Evolutionary conservation across 202 grass and related monocot species (phyloP).

Genomic region (Zoysia matrella): DNA sequence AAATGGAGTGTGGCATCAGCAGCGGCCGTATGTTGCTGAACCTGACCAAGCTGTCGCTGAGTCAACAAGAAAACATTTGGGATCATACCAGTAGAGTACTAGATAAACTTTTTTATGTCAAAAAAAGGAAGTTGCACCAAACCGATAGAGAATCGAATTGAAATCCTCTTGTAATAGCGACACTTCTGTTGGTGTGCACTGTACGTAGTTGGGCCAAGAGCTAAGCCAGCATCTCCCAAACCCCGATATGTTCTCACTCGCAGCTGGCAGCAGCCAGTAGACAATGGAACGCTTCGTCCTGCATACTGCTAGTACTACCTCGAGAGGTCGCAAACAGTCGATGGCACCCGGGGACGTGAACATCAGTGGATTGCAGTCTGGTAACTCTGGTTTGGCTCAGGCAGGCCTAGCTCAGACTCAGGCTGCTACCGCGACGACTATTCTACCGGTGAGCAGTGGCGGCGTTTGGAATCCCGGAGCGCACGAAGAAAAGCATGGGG

Average conservation of each 20-base stretch:
- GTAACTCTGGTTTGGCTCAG: too few species aligned
- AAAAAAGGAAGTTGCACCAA: too few species aligned
- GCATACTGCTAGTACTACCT: too few species aligned
- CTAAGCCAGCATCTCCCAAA: background rate
- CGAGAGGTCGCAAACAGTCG: background rate
- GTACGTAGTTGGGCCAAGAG: background rate
- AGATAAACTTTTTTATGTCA: too few species aligned
- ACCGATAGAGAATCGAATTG: too few species aligned
- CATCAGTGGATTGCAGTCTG: background rate
- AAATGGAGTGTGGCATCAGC: too few species aligned
- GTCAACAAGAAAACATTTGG: too few species aligned
- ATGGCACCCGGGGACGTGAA: background rate
- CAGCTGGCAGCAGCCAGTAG: background rate
- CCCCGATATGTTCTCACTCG: constrained; percentile 24
- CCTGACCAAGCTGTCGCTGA: too few species aligned
- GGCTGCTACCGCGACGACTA: background rate
- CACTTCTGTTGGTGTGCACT: background rate
- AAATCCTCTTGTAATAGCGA: too few species aligned
- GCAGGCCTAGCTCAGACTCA: too few species aligned
- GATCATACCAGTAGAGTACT: too few species aligned
- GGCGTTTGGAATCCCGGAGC: constrained; percentile 41
- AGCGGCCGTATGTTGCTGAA: too few species aligned
- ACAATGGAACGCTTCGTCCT: background rate
- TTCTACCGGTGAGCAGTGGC: constrained; percentile 9
- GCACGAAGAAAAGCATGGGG: background rate